Conservation (phyloP, 768 basidiomycete genomes). For the Leccinum uliginosum region DNA sequence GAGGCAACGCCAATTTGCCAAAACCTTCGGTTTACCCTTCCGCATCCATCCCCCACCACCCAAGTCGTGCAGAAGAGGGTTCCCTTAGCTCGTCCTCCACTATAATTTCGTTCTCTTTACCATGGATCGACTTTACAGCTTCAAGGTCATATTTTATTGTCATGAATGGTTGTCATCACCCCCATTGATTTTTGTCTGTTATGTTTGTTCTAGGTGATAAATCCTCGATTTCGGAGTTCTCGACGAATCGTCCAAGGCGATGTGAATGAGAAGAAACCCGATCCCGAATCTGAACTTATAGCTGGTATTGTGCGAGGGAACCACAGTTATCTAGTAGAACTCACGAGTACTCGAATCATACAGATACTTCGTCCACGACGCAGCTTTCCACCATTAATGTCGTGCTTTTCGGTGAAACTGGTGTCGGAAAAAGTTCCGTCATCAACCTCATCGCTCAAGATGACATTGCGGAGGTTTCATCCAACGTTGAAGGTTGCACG, state of each 20-base stretch:
- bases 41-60: conserved; percentile 3
- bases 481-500: conserved; percentile 33
- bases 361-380: not conserved
- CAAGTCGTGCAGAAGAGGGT: conserved; percentile 5
- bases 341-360: conserved; percentile 7
- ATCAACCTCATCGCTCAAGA: conserved; percentile 29
- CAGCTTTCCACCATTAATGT: conserved; percentile 27
- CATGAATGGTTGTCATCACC: not conserved
- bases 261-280: not conserved
- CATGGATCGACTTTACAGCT: not conserved
- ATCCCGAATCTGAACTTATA: not conserved
- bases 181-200: conserved; percentile 1
- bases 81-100: not conserved
- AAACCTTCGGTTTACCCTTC: conserved; percentile 1
- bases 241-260: not conserved
- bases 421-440: conserved; percentile 32
- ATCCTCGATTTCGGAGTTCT: not conserved
- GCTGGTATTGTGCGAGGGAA: conserved; percentile 9
- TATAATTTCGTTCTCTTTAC: conserved; percentile 7
- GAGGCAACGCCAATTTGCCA: conserved; percentile 15
- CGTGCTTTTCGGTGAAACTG: conserved; percentile 40
- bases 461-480: conserved; percentile 23
- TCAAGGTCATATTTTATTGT: conserved; percentile 8
- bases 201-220: conserved; percentile 5
- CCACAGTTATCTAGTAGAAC: not conserved